phyloP scores from a whole-genome alignment of 495 filamentous ascomycete genomes.

The Hypoxylon perforatum region DNA sequence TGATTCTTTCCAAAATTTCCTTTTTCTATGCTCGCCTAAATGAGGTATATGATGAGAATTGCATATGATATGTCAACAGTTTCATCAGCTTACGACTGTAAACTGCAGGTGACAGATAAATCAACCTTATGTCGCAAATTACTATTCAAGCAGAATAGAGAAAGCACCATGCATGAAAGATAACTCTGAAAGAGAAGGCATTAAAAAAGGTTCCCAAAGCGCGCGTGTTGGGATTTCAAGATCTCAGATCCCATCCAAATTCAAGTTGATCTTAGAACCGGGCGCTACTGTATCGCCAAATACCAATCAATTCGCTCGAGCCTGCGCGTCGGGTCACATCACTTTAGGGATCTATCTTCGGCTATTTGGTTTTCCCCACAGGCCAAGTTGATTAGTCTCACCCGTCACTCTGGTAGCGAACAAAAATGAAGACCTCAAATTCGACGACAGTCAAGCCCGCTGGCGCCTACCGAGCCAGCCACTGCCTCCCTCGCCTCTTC shows the following conservation, averaged over 20 bases:
- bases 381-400: slow-evolving; percentile 44
- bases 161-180: slow-evolving; percentile 1
- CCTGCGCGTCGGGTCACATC: slow-evolving; percentile 37
- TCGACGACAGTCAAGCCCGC: slow-evolving; percentile 34
- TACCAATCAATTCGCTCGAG: slow-evolving; percentile 39
- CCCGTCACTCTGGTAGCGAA: slow-evolving; percentile 44
- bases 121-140: slow-evolving; percentile 2
- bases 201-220: slow-evolving; percentile 13
- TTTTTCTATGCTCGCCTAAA: no score
- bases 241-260: slow-evolving; percentile 39
- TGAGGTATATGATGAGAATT: no score
- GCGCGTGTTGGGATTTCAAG: slow-evolving; percentile 28
- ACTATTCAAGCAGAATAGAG: no score
- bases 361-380: slow-evolving; percentile 40
- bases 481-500: neutral
- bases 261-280: slow-evolving; percentile 30
- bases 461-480: slow-evolving; percentile 33
- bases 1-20: no score
- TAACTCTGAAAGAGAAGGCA: no score
- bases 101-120: no score
- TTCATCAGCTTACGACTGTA: no score
- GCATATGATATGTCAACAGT: no score
- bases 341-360: slow-evolving; percentile 38
- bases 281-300: slow-evolving; percentile 30
- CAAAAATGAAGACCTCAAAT: slow-evolving; percentile 38